Base-by-base conservation (phyloP, 306 rosid genomes). In the Cicer judaicum region DNA sequence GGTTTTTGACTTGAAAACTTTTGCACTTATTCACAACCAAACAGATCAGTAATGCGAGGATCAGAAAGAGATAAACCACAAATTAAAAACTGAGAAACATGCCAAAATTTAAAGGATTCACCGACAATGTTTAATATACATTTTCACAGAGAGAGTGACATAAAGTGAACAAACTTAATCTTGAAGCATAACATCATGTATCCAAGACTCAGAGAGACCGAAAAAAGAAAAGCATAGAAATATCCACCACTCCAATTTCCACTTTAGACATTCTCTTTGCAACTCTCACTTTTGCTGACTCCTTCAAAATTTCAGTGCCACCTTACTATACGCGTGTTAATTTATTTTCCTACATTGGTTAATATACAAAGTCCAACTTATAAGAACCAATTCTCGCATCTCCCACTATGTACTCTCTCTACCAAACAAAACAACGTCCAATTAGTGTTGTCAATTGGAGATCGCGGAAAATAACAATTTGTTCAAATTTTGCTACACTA, bases 311-410 rank as follows among this genome's bases (percentile, higher is more conserved):
- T 24, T 15, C 56, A 40, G 14, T 40, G 71, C 60, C 15, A 57
- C 36, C 38, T 16, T 56, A 47, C 38, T 3, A n/a, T 2, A n/a
- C n/a, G 16, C 16, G 16, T 5, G 29, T 50, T 47, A 57, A 39
- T 6, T 62, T 38, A 29, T 48, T 64, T 62, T 47, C n/a, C 36
- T 7, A 55, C 59, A 65, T 47, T 70, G 12, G 34, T 64, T 47
- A 62, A 18, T 54, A 54, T 39, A 34, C 2, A 19, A 5, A 6
- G 7, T 63, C 65, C 36, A 3, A 62, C 39, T 54, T 46, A 40
- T 70, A 38, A 16, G 34, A 81, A 76, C 72, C 59, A 62, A 70
- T 38, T 18, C 39, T 62, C 57, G 10, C 64, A 40, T 21, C 42
- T 15, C 52, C 43, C 16, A 41, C 44, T 6, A 38, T n/a, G 65